phyloP scores from a whole-genome alignment of 371 early-diverging fungal species.

The Mucor racemosus region DNA sequence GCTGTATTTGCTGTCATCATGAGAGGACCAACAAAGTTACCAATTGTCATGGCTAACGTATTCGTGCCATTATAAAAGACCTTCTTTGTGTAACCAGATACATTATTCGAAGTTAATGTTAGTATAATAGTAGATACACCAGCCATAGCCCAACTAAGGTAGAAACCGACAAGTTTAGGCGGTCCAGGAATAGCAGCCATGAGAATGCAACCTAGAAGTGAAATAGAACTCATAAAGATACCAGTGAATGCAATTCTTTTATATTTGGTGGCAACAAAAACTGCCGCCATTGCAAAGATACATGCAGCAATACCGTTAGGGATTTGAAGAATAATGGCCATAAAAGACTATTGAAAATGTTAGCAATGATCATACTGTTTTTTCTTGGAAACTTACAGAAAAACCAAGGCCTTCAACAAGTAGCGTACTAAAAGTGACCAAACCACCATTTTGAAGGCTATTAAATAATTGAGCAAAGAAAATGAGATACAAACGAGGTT shows the following conservation, averaged over 20 bases:
- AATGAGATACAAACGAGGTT: constrained; percentile 38
- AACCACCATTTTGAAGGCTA: constrained; percentile 40
- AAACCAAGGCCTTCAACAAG: constrained; percentile 42
- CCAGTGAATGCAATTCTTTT: constrained; percentile 15
- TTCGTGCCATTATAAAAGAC: constrained; percentile 27
- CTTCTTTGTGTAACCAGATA: constrained; percentile 34
- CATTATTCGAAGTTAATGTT: constrained; percentile 28
- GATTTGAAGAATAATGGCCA: constrained; percentile 34
- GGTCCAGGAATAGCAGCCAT: constrained; percentile 21
- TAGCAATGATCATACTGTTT: background rate
- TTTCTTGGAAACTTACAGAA: constrained; percentile 27
- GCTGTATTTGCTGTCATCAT: constrained; percentile 28
- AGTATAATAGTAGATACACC: constrained; percentile 19
- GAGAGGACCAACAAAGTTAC: constrained; percentile 36
- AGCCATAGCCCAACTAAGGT: constrained; percentile 30
- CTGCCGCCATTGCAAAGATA: constrained; percentile 15
- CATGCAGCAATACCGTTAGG: constrained; percentile 30
- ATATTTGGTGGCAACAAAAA: constrained; percentile 10
- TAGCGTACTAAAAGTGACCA: constrained; percentile 39
- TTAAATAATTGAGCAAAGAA: constrained; percentile 23
- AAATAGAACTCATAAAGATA: constrained; percentile 1
- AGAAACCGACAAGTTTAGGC: constrained; percentile 29
- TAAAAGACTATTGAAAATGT: constrained; percentile 13
- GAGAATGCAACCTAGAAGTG: constrained; percentile 27
- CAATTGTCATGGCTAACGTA: constrained; percentile 30